These are phyloP conservation scores for Saprolegnia parasitica DNA, from an alignment of 352 stramenopile species.

Conservation along the genomic window DNA sequence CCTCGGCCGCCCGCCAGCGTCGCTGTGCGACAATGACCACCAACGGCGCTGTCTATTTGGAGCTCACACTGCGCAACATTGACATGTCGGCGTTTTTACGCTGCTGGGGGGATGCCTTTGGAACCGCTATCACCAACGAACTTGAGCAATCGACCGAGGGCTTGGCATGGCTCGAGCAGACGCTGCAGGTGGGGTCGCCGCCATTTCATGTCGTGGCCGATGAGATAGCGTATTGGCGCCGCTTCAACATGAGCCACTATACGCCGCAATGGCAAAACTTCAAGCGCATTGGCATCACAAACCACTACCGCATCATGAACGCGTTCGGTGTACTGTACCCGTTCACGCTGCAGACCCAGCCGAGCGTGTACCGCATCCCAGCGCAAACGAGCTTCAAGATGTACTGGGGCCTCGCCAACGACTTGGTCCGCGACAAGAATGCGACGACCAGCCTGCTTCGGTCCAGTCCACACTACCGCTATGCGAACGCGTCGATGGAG, in stretches of 20 bases:
- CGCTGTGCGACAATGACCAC: not conserved
- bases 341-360: conserved; percentile 12
- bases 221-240: not conserved
- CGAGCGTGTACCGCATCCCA: not conserved
- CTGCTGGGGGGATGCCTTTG: conserved; percentile 19
- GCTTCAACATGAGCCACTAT: not conserved
- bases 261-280: conserved; percentile 25
- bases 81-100: not conserved
- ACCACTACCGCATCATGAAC: not conserved
- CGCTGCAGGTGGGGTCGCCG: not conserved
- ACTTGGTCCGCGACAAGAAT: no score
- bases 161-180: not conserved
- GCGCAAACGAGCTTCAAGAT: conserved; percentile 17
- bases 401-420: conserved; percentile 6
- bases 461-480: not conserved
- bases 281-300: conserved; percentile 9
- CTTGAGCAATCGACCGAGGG: not conserved
- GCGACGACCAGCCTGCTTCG: not conserved
- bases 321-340: not conserved
- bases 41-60: conserved; percentile 19
- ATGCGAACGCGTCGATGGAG: not conserved
- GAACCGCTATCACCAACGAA: not conserved
- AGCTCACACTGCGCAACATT: conserved; percentile 6
- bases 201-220: not conserved
- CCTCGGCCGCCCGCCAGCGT: not conserved